Conservation (phyloP, 352 stramenopile species). For the Globisporangium orthogonon region DNA sequence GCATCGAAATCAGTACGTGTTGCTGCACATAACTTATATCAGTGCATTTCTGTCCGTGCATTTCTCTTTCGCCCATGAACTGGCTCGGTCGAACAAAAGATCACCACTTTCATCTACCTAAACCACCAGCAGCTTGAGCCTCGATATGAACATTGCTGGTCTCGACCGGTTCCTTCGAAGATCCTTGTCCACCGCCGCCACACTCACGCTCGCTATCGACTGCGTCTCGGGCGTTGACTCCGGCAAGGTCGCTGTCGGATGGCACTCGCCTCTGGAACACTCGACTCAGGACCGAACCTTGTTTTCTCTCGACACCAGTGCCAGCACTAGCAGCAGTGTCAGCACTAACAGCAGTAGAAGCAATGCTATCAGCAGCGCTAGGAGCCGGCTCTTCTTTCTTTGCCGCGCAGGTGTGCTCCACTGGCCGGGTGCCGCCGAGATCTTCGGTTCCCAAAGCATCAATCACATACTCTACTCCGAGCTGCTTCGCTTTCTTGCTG, state of each 20-base stretch:
- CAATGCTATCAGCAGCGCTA: background rate
- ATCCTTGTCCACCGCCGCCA: background rate
- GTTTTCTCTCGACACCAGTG: slow-evolving; percentile 2
- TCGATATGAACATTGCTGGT: background rate
- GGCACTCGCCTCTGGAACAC: slow-evolving; percentile 13
- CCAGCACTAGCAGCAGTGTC: too few species aligned
- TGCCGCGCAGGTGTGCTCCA: background rate
- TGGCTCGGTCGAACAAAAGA: background rate
- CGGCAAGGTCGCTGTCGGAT: background rate
- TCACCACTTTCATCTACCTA: too few species aligned
- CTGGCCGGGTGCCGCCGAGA: background rate
- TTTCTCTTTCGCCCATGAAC: background rate
- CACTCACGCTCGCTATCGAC: background rate
- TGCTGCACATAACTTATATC: background rate
- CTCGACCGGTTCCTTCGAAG: background rate
- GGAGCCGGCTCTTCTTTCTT: background rate
- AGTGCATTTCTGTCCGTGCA: background rate
- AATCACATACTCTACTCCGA: background rate
- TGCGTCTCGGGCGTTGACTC: background rate
- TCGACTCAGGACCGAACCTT: slow-evolving; percentile 21
- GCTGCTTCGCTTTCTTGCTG: too few species aligned
- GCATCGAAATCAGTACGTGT: background rate
- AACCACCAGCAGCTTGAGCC: background rate
- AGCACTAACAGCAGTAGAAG: too few species aligned
- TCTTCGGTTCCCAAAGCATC: background rate